phyloP scores from a whole-genome alignment of 1,284 basidiomycete species.

The Ceratobasidium sp. region DNA sequence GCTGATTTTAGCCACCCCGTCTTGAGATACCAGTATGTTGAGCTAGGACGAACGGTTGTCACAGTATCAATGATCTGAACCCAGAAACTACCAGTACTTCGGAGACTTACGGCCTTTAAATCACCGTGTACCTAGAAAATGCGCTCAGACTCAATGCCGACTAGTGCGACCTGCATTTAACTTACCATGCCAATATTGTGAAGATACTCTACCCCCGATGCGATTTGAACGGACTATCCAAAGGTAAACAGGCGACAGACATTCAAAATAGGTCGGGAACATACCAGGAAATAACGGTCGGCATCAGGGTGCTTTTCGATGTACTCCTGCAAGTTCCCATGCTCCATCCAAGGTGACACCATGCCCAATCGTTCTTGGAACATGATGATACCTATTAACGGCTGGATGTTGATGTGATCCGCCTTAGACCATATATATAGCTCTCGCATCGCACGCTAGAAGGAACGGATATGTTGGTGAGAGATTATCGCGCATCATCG shows the following conservation, averaged over 20 bases:
- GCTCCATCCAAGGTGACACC: constrained; percentile 27
- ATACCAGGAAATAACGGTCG: constrained; percentile 5
- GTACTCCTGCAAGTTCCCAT: constrained; percentile 28
- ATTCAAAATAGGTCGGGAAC: background rate
- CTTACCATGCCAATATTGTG: constrained; percentile 14
- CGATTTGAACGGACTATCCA: constrained; percentile 6
- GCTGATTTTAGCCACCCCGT: constrained; percentile 13
- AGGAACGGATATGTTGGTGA: background rate
- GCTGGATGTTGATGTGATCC: constrained; percentile 13
- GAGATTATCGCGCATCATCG: too few relatives aligned
- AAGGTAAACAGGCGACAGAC: background rate
- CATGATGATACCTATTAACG: constrained; percentile 20
- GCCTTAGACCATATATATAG: constrained; percentile 26
- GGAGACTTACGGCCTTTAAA: constrained; percentile 14
- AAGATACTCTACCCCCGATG: constrained; percentile 14
- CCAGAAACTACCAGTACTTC: background rate
- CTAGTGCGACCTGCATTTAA: background rate
- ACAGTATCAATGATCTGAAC: too few relatives aligned
- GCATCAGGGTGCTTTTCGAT: constrained; percentile 6
- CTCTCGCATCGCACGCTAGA: constrained; percentile 29
- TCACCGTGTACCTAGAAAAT: constrained; percentile 10
- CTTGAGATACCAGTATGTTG: constrained; percentile 16
- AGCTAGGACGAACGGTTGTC: background rate
- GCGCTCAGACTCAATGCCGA: background rate
- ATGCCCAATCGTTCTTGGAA: constrained; percentile 27